These are phyloP conservation scores for Zymoseptoria pseudotritici DNA, from an alignment of 2,329 filamentous ascomycete species.

Conservation along the genomic window DNA sequence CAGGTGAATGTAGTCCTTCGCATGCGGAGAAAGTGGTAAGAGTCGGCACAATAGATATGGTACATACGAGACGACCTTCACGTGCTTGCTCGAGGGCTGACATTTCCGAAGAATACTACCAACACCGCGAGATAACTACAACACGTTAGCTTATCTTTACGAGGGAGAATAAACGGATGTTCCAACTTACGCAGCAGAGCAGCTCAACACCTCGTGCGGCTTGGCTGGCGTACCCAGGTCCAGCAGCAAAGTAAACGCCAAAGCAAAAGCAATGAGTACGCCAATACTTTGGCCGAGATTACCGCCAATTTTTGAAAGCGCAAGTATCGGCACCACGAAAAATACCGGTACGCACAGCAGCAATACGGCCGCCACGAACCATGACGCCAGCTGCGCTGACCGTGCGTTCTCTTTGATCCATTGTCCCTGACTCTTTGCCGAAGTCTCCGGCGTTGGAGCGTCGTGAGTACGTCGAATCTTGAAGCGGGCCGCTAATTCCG, in stretches of 20 bases:
- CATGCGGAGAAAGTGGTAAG: too few species aligned
- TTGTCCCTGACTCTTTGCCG: too few species aligned
- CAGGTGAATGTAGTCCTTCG: too few species aligned
- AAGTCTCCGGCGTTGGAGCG: not conserved
- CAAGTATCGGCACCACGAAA: not conserved
- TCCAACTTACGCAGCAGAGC: not conserved
- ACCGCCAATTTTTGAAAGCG: not conserved
- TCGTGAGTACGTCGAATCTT: not conserved
- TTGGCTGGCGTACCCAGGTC: not conserved
- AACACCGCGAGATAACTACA: too few species aligned
- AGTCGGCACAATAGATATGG: too few species aligned
- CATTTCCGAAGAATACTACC: too few species aligned
- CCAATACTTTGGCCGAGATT: not conserved
- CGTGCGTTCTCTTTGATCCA: not conserved
- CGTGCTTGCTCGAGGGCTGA: too few species aligned
- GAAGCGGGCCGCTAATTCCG: too few species aligned
- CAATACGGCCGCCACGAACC: not conserved
- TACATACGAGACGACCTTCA: too few species aligned
- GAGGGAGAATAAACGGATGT: too few species aligned
- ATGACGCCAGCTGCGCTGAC: not conserved
- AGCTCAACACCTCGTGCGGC: not conserved
- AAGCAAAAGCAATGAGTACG: not conserved
- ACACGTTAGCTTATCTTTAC: too few species aligned
- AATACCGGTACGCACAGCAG: not conserved
- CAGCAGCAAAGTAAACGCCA: not conserved